Conservation (phyloP, 2,329 filamentous ascomycete species). For the Colletotrichum lentis region DNA sequence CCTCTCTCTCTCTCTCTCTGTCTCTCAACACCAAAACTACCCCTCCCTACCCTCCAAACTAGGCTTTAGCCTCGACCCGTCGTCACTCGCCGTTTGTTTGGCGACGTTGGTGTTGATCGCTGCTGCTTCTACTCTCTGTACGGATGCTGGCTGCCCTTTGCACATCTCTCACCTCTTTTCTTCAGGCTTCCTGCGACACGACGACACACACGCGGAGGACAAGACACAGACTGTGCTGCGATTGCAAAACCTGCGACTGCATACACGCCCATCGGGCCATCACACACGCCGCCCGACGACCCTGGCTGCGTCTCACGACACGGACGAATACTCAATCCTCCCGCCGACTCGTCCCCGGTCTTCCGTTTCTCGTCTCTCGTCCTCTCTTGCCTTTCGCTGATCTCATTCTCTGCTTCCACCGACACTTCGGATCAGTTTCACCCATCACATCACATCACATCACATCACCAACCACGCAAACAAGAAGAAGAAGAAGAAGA, state of each 20-base stretch:
- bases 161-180: not conserved
- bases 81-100: constrained; percentile 7
- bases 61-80: constrained; percentile 17
- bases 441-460: not conserved
- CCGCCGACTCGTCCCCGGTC: no score
- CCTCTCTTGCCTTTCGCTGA: constrained; percentile 3
- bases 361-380: not conserved
- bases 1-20: no score
- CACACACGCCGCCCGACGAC: constrained; percentile 7
- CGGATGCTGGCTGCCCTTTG: not conserved
- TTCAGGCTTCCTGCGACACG: not conserved
- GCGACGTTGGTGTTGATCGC: not conserved
- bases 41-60: not conserved
- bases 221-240: not conserved
- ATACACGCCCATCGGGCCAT: not conserved
- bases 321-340: not conserved
- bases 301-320: constrained; percentile 3
- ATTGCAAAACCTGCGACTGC: not conserved
- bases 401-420: not conserved
- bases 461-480: no score
- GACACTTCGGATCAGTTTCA: constrained; percentile 9
- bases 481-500: no score
- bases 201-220: not conserved
- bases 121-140: not conserved
- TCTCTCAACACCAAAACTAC: constrained; percentile 4